Evolutionary conservation across 495 filamentous ascomycete species (phyloP).

Genomic region (Hypoxylon subgilvum): DNA sequence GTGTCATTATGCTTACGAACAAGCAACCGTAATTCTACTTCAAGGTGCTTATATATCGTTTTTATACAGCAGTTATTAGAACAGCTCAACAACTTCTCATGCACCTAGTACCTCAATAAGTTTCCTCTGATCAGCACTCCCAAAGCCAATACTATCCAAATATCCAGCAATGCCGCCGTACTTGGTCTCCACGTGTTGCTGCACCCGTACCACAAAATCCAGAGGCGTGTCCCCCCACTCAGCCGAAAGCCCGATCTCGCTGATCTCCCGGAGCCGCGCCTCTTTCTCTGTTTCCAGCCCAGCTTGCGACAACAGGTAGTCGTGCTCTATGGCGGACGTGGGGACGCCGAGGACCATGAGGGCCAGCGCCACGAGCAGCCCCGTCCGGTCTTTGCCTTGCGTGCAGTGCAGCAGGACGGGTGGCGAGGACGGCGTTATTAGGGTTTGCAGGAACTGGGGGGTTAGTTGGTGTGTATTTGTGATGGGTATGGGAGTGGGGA

Average conservation of each 20-base stretch:
- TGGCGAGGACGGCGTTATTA: slow-evolving; percentile 41
- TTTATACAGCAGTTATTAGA: too few species aligned
- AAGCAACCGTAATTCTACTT: too few species aligned
- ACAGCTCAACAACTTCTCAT: background rate
- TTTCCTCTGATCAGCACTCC: slow-evolving; percentile 35
- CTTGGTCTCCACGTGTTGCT: slow-evolving; percentile 54
- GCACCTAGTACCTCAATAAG: slow-evolving; percentile 35
- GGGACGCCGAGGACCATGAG: slow-evolving; percentile 66
- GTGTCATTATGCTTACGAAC: too few species aligned
- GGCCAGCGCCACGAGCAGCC: slow-evolving; percentile 69
- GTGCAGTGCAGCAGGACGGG: slow-evolving; percentile 83
- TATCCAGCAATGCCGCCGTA: slow-evolving; percentile 71
- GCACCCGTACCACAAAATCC: slow-evolving; percentile 60
- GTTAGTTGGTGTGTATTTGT: slow-evolving; percentile 26
- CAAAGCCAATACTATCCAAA: slow-evolving; percentile 64
- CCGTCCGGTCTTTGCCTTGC: slow-evolving; percentile 87
- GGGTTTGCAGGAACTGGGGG: slow-evolving; percentile 49
- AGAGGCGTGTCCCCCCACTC: slow-evolving; percentile 69
- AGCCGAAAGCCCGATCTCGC: slow-evolving; percentile 68
- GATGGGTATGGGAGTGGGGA: background rate
- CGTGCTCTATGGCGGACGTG: slow-evolving; percentile 61
- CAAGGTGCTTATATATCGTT: background rate
- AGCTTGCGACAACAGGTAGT: slow-evolving; percentile 69
- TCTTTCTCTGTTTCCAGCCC: slow-evolving; percentile 64
- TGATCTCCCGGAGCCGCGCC: slow-evolving; percentile 69